These are phyloP conservation scores for Trichothecium roseum DNA, from an alignment of 2,329 filamentous ascomycete genomes.

Conservation along the genomic window DNA sequence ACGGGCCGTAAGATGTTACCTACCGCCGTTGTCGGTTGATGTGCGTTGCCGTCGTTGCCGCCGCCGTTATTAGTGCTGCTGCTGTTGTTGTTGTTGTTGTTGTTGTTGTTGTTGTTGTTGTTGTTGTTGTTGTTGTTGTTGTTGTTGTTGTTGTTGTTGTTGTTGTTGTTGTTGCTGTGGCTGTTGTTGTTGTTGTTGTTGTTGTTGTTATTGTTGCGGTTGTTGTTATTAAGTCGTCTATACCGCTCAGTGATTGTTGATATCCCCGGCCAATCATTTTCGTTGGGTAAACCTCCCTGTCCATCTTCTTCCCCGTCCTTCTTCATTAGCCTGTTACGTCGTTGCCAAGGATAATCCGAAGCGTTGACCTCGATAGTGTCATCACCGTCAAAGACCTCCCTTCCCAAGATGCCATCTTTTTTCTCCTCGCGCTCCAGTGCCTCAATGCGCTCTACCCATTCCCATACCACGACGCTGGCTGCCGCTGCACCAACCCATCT, in stretches of 20 bases:
- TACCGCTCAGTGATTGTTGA: background rate
- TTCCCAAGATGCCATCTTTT: slow-evolving; percentile 82
- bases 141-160: no score
- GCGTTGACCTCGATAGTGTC: slow-evolving; percentile 68
- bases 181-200: background rate
- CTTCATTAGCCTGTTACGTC: slow-evolving; percentile 24
- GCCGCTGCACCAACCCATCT: slow-evolving; percentile 93
- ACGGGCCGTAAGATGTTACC: slow-evolving; percentile 34
- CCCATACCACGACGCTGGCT: slow-evolving; percentile 94
- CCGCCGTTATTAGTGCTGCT: slow-evolving; percentile 2
- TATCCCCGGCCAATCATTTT: background rate
- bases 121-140: background rate
- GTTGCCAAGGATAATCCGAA: slow-evolving; percentile 38
- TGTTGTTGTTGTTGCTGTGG: background rate
- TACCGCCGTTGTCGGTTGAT: slow-evolving; percentile 15
- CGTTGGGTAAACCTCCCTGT: slow-evolving; percentile 9
- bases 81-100: no score
- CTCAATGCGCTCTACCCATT: slow-evolving; percentile 94
- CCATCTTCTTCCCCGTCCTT: slow-evolving; percentile 19
- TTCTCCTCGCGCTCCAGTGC: slow-evolving; percentile 86
- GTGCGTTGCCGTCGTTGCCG: slow-evolving; percentile 11
- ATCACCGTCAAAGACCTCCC: slow-evolving; percentile 88
- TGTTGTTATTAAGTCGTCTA: background rate
- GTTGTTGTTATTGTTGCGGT: no score
- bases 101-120: background rate